Evolutionary conservation across 371 early-diverging fungal genomes (phyloP).

Genomic region (Mortierella sp.): DNA sequence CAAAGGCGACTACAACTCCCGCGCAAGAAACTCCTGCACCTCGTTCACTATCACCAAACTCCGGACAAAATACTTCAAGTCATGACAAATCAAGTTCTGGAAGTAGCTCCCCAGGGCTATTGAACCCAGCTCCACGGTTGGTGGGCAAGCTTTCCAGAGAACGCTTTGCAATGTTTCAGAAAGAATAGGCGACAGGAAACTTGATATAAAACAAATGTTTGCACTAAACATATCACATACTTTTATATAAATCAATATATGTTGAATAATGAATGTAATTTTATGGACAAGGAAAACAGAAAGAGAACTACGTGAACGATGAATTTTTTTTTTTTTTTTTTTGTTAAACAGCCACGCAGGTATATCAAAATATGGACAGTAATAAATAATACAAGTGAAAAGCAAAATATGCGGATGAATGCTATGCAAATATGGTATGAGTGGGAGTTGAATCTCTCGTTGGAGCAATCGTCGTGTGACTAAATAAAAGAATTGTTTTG

Average conservation of each 20-base stretch:
- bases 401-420: constrained; percentile 3
- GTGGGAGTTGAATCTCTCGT: constrained; percentile 17
- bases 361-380: not conserved
- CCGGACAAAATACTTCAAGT: not conserved
- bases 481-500: not conserved
- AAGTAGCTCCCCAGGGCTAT: constrained; percentile 7
- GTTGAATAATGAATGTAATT: not conserved
- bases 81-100: not conserved
- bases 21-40: not conserved
- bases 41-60: not conserved
- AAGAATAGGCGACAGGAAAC: not conserved
- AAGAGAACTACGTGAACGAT: not conserved
- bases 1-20: not conserved
- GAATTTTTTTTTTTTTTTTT: not conserved
- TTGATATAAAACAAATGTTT: not conserved
- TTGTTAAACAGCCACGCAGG: not conserved
- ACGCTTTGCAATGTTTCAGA: constrained; percentile 49
- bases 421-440: constrained; percentile 19
- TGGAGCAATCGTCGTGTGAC: constrained; percentile 4
- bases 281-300: constrained; percentile 1
- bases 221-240: no score
- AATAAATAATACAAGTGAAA: constrained; percentile 12
- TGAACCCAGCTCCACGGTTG: constrained; percentile 35
- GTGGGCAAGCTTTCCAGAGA: constrained; percentile 41
- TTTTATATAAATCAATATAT: not conserved